Evolutionary conservation across 2,329 filamentous ascomycete genomes (phyloP), one percentile per base, ranked within the genome.

Genomic region (Paecilomyces niveus): DNA sequence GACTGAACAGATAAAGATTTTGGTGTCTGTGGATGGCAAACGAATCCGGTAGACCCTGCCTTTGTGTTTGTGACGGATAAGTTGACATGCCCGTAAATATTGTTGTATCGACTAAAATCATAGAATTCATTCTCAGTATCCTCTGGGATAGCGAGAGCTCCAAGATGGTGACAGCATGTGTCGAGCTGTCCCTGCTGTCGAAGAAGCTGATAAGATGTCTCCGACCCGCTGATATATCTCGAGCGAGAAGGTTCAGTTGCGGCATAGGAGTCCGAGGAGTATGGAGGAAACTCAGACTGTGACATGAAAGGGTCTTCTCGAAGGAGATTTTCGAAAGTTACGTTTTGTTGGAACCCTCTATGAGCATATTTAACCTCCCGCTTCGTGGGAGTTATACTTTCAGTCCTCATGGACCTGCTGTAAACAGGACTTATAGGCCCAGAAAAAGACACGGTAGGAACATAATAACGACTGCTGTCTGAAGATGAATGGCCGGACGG

Each of bases 371-470:
- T 53, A 31, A 39, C 57, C 49, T 61, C 54, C 29, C 26, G 50
- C 51, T 59, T 59, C 31, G 29, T 18, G 18, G 58, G 58, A 52
- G 55, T 61, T 52, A 54, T 29, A 9, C 39, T 45, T 45, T 45
- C 39, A 18, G 1, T 21, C 39, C 57, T 55, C 22, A 55, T 45
- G 11, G 50, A 51, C 24, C 29, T 52, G 11, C 13, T 52, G 22
- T 52, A 29, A 24, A 24, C 50, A 15, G 50, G 50, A 8, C 50
- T 52, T 6, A 52, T 21, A 11, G 22, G 22, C 3, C 50, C 26
- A 29, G 26, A 29, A 29, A 24, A 52, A 24, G 50, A 21, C 24
- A 13, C 22, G 15, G 29, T 26, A 53, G 31, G 52, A 39, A 13
- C 33, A 26, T 31, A 56, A 35, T 45, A 33, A 54, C 56, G 29